Percentiles rank a stretch among this genome's conserved stretches.
Evolutionary conservation across 1,284 basidiomycete genomes (phyloP).

Genomic region (Gymnopus androsaceus): DNA sequence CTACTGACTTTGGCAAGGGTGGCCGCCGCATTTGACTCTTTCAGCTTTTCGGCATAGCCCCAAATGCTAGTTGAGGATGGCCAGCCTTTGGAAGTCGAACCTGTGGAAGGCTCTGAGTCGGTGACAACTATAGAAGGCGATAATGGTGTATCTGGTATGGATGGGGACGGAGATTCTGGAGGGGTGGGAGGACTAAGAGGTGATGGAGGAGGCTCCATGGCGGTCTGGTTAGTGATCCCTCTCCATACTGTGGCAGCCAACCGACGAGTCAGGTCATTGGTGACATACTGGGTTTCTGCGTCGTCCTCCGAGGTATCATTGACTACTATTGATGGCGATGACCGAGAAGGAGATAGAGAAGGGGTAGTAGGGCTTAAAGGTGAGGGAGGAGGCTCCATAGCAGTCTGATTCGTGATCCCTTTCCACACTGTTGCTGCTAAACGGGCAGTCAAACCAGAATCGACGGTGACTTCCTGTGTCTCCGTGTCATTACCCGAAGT

Average conservation of each 20-base stretch:
- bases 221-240: conserved; percentile 73
- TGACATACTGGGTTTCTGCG: neutral
- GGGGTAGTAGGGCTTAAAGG: conserved; percentile 39
- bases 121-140: conserved; percentile 11
- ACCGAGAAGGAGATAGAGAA: conserved; percentile 28
- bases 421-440: conserved; percentile 67
- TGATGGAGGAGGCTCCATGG: conserved; percentile 64
- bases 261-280: conserved; percentile 50
- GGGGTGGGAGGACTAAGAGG: conserved; percentile 40
- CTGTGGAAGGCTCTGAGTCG: conserved; percentile 5
- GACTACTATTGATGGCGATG: neutral
- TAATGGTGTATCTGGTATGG: conserved; percentile 20
- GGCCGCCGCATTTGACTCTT: conserved; percentile 70
- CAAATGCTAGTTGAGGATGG: conserved; percentile 41
- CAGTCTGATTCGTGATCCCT: conserved; percentile 73
- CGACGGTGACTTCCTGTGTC: conserved; percentile 26
- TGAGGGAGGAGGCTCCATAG: conserved; percentile 64
- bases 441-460: conserved; percentile 51
- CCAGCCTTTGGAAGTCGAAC: conserved; percentile 9
- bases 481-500: conserved; percentile 46
- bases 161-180: conserved; percentile 30
- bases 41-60: conserved; percentile 72
- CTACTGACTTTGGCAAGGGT: conserved; percentile 69
- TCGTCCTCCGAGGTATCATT: conserved; percentile 14
- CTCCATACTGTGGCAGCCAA: conserved; percentile 67